Base-by-base conservation (phyloP, 2,329 filamentous ascomycete species). In the Penicillium sp. region DNA sequence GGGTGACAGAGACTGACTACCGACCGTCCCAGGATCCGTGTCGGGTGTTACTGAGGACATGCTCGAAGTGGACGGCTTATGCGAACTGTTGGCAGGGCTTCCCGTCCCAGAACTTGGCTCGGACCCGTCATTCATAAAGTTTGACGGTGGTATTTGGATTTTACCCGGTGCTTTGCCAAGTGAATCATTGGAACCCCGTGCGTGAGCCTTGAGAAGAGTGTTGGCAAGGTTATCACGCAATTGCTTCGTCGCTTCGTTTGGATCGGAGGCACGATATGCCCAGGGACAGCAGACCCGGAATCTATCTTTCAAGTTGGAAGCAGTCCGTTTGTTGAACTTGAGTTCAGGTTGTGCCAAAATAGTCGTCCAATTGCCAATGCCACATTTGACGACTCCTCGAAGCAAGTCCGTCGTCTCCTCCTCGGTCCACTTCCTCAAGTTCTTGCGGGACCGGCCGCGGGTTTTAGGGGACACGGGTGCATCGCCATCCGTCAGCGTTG, bases 341-440 rank as follows among this genome's bases (percentile, higher is more conserved):
- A 82, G 80, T 30, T 83, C 80, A 14, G 78, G 66, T 56, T 81
- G 79, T 3, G 80, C 73, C 24, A 85, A 64, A 16, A 87, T 86
- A 56, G 79, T 79, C 50, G 83, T 86, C 84, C 84, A 87, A 55
- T 78, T 84, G 3, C 84, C 84, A 53, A 85, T 81, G 1, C 83
- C 84, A 60, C 81, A 84, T 55, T 76, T 79, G 33, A 79, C 75
- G 8, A 85, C 83, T 0, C 84, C 84, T 50, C 77, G 72, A 11
- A 86, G 70, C 24, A 87, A 65, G 56, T 80, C 74, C 25, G 73
- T 74, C 0, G 83, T 86, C 65, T 87, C 84, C 55, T 82, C 73
- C n/a, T 84, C 79, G 1, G 79, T 80, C 84, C 84, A 87, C 57
- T 70, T 76, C 49, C 73, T 67, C 13, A 76, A 50, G 55, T 77